These are phyloP conservation scores for Bothriochloa decipiens DNA, from an alignment of 176 grass and related monocot genomes.

Conservation along the genomic window DNA sequence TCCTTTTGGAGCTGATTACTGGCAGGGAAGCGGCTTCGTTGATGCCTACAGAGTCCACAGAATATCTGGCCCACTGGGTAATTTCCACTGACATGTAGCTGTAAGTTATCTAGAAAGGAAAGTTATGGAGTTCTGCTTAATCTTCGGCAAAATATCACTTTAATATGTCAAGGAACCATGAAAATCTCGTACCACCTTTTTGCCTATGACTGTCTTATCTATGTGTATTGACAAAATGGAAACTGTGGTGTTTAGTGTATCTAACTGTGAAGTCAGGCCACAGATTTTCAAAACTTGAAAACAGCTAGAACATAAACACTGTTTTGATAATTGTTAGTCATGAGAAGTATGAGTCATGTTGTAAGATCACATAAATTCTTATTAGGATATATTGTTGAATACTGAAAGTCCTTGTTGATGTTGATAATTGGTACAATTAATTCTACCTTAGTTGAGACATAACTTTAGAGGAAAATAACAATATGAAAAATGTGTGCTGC, in stretches of 20 bases:
- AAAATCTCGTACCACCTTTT: conserved; percentile 20
- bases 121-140: conserved; percentile 25
- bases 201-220: not conserved
- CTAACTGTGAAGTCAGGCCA: not conserved
- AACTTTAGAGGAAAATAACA: conserved; percentile 15
- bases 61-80: conserved; percentile 82
- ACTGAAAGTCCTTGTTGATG: not conserved
- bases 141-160: not conserved
- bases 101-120: conserved; percentile 18
- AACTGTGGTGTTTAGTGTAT: conserved; percentile 28
- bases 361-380: conserved; percentile 17
- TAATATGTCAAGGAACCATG: conserved; percentile 9
- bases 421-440: conserved; percentile 19
- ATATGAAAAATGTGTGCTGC: not conserved
- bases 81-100: conserved; percentile 46
- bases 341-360: not conserved
- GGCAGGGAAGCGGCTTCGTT: conserved; percentile 56
- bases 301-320: conserved; percentile 20
- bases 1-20: conserved; percentile 94
- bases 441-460: not conserved
- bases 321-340: conserved; percentile 15
- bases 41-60: conserved; percentile 56
- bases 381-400: conserved; percentile 11
- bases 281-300: conserved; percentile 2
- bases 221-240: conserved; percentile 30